These are phyloP conservation scores for Vanrija pseudolonga DNA, from an alignment of 1,284 basidiomycete species.

Conservation along the genomic window DNA sequence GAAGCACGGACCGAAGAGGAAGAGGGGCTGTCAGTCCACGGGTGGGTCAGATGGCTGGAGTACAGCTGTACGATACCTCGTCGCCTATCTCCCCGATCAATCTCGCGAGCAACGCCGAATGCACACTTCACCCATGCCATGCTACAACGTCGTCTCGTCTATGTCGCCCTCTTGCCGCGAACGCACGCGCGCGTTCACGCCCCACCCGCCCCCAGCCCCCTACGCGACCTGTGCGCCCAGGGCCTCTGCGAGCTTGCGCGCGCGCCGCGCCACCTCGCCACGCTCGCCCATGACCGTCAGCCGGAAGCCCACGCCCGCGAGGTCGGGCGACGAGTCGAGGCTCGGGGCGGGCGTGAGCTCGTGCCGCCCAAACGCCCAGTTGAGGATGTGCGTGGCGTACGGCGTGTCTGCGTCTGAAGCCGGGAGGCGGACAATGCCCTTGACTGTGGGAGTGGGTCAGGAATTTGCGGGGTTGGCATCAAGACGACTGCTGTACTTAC, in stretches of 20 bases:
- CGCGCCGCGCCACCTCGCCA: conserved; percentile 66
- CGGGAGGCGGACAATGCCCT: conserved; percentile 68
- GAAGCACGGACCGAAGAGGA: too few relatives aligned
- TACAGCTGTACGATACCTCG: not conserved
- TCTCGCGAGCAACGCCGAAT: not conserved
- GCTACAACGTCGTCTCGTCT: too few relatives aligned
- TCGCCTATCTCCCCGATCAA: not conserved
- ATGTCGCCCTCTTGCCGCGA: not conserved
- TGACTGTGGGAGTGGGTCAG: conserved; percentile 46
- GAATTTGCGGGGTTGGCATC: not conserved
- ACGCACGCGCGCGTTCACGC: too few relatives aligned
- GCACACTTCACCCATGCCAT: too few relatives aligned
- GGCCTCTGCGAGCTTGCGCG: conserved; percentile 57
- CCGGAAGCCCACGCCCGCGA: conserved; percentile 52
- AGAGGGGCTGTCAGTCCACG: too few relatives aligned
- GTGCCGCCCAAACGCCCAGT: conserved; percentile 85
- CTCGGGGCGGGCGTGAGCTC: conserved; percentile 58
- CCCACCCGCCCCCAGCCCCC: too few relatives aligned
- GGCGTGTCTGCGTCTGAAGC: conserved; percentile 1
- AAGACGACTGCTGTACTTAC: conserved; percentile 15
- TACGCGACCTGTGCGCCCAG: conserved; percentile 51
- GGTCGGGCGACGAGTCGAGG: conserved; percentile 42
- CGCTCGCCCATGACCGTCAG: conserved; percentile 84
- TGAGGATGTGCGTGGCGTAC: conserved; percentile 61
- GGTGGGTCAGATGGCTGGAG: too few relatives aligned